Evolutionary conservation across 352 stramenopile genomes (phyloP).

Genomic region (Phytopythium cucurbitacearum): DNA sequence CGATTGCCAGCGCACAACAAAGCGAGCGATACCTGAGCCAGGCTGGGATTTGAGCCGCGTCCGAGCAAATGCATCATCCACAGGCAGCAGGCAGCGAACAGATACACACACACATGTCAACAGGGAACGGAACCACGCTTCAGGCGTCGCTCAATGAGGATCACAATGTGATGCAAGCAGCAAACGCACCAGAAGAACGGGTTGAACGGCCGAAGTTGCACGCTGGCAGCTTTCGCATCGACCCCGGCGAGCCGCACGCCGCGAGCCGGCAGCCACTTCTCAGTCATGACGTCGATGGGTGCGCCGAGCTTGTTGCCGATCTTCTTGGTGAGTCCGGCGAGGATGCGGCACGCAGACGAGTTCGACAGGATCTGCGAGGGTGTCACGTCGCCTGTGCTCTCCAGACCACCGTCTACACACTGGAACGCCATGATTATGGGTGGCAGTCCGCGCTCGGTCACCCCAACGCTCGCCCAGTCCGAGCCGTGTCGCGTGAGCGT

Average conservation of each 20-base stretch:
- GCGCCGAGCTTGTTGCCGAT: slow-evolving; percentile 77
- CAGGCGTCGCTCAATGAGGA: too few species aligned
- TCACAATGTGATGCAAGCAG: background rate
- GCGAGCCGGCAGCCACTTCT: slow-evolving; percentile 65
- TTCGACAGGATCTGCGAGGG: slow-evolving; percentile 57
- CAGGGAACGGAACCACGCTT: too few species aligned
- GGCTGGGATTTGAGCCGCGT: background rate
- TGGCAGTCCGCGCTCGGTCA: slow-evolving; percentile 62
- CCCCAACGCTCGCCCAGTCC: slow-evolving; percentile 61
- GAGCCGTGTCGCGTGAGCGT: slow-evolving; percentile 71
- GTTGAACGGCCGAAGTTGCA: slow-evolving; percentile 49
- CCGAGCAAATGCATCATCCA: too few species aligned
- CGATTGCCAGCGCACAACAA: background rate
- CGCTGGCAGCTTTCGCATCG: slow-evolving; percentile 5
- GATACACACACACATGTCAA: background rate
- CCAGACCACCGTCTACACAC: slow-evolving; percentile 35
- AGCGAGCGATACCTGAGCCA: background rate
- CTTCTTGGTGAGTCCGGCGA: slow-evolving; percentile 81
- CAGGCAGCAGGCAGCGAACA: background rate
- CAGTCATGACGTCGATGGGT: slow-evolving; percentile 79
- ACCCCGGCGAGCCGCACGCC: slow-evolving; percentile 17
- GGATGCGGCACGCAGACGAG: slow-evolving; percentile 63
- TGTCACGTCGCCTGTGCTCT: slow-evolving; percentile 44
- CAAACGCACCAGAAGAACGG: slow-evolving; percentile 61
- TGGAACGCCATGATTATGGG: slow-evolving; percentile 61